These are phyloP conservation scores for Zasmidium cellare DNA, from an alignment of 2,329 filamentous ascomycete species.

Conservation along the genomic window DNA sequence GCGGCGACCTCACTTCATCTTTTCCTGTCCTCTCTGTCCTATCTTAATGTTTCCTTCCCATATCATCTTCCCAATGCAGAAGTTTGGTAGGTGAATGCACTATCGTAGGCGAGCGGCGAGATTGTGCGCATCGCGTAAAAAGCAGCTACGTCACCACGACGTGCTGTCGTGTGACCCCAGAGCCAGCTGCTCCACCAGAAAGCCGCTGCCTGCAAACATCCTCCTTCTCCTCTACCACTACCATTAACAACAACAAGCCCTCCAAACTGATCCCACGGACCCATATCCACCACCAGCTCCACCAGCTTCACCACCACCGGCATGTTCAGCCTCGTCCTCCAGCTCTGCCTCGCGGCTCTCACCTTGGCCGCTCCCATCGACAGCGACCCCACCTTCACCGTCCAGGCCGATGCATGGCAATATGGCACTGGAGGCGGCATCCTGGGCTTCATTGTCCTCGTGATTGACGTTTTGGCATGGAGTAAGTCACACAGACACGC, in stretches of 20 bases:
- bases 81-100: background rate
- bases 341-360: constrained; percentile 54
- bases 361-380: constrained; percentile 47
- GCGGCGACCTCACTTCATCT: background rate
- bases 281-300: background rate
- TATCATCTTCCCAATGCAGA: background rate
- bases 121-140: background rate
- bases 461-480: constrained; percentile 64
- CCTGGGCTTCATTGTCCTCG: constrained; percentile 60
- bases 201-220: background rate
- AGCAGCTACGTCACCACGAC: background rate
- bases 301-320: background rate
- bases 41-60: too few relatives aligned
- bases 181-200: background rate
- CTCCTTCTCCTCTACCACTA: background rate
- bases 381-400: constrained; percentile 41
- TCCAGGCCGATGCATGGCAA: constrained; percentile 50
- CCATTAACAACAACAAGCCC: background rate
- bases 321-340: constrained; percentile 48
- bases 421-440: constrained; percentile 64
- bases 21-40: background rate
- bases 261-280: background rate
- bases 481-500: too few relatives aligned
- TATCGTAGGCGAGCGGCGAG: background rate
- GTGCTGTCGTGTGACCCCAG: background rate